Base-by-base conservation (phyloP, 257 asterid species). In the Coffea eugenioides region DNA sequence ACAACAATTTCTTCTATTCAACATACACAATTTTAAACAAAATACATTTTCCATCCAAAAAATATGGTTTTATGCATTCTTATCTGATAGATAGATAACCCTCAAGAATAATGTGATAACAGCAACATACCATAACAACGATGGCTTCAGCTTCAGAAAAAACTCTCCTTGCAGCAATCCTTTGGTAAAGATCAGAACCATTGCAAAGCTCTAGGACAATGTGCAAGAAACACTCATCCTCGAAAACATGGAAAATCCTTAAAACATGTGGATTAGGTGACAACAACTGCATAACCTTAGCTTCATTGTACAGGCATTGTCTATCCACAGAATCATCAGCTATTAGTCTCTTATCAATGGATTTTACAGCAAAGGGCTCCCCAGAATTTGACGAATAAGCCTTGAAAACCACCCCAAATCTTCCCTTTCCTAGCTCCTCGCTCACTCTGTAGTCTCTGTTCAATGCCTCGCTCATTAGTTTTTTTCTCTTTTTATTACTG, bases 401-500 rank as follows among this genome's bases (percentile, higher is more conserved):
- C 89, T 83, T 88, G 82, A 75, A 91, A 23, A 93, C 93, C 83
- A 85, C 88, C 86, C 97, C 96, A 94, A 81, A 91, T 48, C 85
- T 83, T 80, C 98, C 98, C 81, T 91, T 83, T 16, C 97, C 98
- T 3, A 93, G 81, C 83, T 93, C 94, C 77, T 87, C 92, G 9
- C 88, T 70, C 12, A 92, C 86, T 59, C 80, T 82, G 78, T 93
- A 93, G 65, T 90, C 90, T 71, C 89, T 81, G 71, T 85, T 86
- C 34, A 92, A 83, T 73, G 83, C 89, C 69, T 82, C 88, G 73
- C 86, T 91, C 98, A 93, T 93, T 31, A 73, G 77, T 81, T 66
- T 68, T 45, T 3, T 51, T 6, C 39, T 3, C 43, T 6, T 62
- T 78, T 3, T 6, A 2, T 45, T 43, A 20, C 2, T 51, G 27